Evolutionary conservation across 23 red algal species (phyloP), one percentile per base, ranked within the genome.

Genomic region (Gracilaria domingensis): DNA sequence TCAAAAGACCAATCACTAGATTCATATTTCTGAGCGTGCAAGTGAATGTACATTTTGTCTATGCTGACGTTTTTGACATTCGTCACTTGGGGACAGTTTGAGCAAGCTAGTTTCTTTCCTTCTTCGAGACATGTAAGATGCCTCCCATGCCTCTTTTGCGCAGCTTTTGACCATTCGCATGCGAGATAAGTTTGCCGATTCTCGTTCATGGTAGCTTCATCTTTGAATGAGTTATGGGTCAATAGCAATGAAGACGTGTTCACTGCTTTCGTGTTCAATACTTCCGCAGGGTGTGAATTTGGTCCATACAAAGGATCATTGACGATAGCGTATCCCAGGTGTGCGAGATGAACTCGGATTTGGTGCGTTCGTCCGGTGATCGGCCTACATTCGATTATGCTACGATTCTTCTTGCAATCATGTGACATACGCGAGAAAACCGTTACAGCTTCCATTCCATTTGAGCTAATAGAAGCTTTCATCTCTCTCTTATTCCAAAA

Each of bases 291-390:
- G 8, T 39, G 16, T 45, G 47, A 33, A 17, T 39, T 36, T 21
- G 40, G 72, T 90, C 73, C 87, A 66, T 99, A 99, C 42, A 99
- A 45, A 16, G 86, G 50, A 89, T 99, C 97, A 53, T 93, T 88
- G 21, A 95, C 75, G 28, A 99, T 90, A 11, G 97, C 85, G 76
- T 92, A 75, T 18, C 94, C 91, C 40, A 96, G 16, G 26, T 91
- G 78, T 36, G 76, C 79, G 44, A 96, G 81, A 72, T 99, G 97
- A 67, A 99, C 51, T 34, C 97, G 90, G 48, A 99, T 99, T 87
- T 99, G 97, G 73, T 99, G 97, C 28, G 94, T 99, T 40, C 97
- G 88, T 54, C 97, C 97, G 24, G 97, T 99, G 17, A 80, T 11
- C 1, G 96, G 96, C 58, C 67, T 88, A 50, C 88, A 93, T 53